Evolutionary conservation across 2,329 filamentous ascomycete genomes (phyloP).

Genomic region (Torrubiella hemipterigena): DNA sequence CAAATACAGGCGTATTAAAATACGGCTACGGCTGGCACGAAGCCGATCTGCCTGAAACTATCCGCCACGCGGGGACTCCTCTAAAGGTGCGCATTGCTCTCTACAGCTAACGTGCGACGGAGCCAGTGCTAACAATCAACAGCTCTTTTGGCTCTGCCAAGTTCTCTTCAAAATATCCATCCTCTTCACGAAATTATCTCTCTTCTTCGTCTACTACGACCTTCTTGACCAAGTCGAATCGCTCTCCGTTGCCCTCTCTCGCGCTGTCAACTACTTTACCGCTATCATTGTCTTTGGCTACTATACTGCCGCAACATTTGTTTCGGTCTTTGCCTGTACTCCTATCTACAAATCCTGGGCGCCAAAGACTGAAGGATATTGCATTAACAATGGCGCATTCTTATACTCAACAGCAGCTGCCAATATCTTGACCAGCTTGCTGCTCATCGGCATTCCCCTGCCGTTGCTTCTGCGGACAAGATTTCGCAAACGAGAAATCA

Average conservation of each 20-base stretch:
- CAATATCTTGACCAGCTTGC: background rate
- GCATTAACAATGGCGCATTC: background rate
- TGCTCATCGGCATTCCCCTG: background rate
- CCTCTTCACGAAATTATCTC: background rate
- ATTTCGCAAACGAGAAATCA: background rate
- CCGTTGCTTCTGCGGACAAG: background rate
- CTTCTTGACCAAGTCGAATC: background rate
- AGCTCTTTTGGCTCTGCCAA: background rate
- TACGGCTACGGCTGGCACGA: background rate
- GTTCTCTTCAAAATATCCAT: background rate
- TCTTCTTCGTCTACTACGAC: background rate
- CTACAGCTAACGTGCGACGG: background rate
- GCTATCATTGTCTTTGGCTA: background rate
- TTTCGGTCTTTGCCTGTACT: background rate
- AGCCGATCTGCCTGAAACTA: background rate
- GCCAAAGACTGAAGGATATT: background rate
- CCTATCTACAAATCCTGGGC: background rate
- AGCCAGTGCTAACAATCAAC: background rate
- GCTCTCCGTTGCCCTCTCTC: background rate
- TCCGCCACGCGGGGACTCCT: background rate
- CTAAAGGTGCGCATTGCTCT: background rate
- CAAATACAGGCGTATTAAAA: background rate
- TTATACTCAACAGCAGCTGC: background rate
- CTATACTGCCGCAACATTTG: background rate
- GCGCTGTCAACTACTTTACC: background rate